phyloP scores from a whole-genome alignment of 495 filamentous ascomycete genomes.

The Pseudevernia furfuracea region DNA sequence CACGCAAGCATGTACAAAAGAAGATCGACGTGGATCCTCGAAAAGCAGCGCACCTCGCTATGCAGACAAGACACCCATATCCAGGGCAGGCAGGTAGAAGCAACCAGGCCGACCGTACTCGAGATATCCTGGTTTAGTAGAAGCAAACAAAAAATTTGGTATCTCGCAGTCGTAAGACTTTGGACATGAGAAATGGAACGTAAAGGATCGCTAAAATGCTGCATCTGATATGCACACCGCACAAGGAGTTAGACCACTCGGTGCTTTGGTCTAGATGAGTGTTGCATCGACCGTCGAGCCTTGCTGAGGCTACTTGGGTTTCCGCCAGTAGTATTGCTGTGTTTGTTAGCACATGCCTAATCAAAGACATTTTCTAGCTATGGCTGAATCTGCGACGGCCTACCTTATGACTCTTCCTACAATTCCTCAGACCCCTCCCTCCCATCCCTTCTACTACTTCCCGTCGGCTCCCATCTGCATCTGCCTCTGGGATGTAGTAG shows the following conservation, averaged over 20 bases:
- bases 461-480: slow-evolving; percentile 68
- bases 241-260: not conserved
- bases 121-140: not conserved
- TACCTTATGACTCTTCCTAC: slow-evolving; percentile 95
- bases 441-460: slow-evolving; percentile 78
- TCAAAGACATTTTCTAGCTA: slow-evolving; percentile 3
- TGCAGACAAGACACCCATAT: slow-evolving; percentile 4
- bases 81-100: not conserved
- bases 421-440: slow-evolving; percentile 79
- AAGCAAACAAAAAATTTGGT: slow-evolving; percentile 7
- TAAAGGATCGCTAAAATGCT: not conserved
- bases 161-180: slow-evolving; percentile 11
- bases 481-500: slow-evolving; percentile 91
- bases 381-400: slow-evolving; percentile 18
- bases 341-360: slow-evolving; percentile 26
- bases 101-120: not conserved
- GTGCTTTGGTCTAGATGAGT: not conserved
- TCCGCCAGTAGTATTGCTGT: slow-evolving; percentile 93
- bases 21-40: not conserved
- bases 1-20: slow-evolving; percentile 3
- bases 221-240: not conserved
- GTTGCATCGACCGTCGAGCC: not conserved
- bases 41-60: slow-evolving; percentile 15
- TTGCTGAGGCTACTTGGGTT: slow-evolving; percentile 45
- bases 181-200: not conserved